Evolutionary conservation across 352 stramenopile species (phyloP).

Genomic region (Globisporangium alternatum): DNA sequence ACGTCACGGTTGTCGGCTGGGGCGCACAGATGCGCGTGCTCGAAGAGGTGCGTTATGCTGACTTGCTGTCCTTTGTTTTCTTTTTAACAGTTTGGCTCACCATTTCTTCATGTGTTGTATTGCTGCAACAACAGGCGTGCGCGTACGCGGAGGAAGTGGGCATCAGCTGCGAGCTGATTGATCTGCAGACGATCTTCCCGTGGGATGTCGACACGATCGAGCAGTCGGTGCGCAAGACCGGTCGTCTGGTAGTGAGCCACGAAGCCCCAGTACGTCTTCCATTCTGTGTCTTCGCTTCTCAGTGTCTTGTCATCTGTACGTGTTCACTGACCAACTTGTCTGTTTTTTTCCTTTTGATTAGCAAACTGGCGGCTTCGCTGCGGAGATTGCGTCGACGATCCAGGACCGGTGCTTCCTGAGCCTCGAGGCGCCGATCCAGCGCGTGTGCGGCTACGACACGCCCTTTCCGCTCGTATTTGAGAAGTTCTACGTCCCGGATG

Average conservation of each 20-base stretch:
- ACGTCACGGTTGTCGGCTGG: constrained; percentile 96
- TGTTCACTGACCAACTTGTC: constrained; percentile 4
- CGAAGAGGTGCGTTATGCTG: neutral
- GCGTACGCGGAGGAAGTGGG: constrained; percentile 89
- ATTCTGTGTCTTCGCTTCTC: neutral
- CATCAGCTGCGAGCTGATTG: constrained; percentile 97
- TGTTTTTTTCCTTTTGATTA: constrained; percentile 18
- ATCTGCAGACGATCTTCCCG: constrained; percentile 96
- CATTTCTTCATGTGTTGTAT: neutral
- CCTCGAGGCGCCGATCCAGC: constrained; percentile 94
- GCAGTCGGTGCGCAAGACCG: constrained; percentile 96
- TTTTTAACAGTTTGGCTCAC: neutral
- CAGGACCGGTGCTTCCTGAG: constrained; percentile 94
- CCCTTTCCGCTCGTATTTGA: constrained; percentile 97
- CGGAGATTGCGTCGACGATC: constrained; percentile 94
- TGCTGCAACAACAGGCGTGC: constrained; percentile 73
- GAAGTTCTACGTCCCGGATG: constrained; percentile 93
- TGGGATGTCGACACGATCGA: constrained; percentile 96
- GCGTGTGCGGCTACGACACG: constrained; percentile 95
- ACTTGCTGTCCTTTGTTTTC: neutral
- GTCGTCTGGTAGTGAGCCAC: constrained; percentile 95
- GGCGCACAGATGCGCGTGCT: constrained; percentile 82
- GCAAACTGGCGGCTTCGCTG: constrained; percentile 93
- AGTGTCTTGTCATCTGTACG: constrained; percentile 5
- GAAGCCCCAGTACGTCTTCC: constrained; percentile 89